These are phyloP conservation scores for Clohesyomyces aquaticus DNA, from an alignment of 495 filamentous ascomycete genomes.

Conservation along the genomic window DNA sequence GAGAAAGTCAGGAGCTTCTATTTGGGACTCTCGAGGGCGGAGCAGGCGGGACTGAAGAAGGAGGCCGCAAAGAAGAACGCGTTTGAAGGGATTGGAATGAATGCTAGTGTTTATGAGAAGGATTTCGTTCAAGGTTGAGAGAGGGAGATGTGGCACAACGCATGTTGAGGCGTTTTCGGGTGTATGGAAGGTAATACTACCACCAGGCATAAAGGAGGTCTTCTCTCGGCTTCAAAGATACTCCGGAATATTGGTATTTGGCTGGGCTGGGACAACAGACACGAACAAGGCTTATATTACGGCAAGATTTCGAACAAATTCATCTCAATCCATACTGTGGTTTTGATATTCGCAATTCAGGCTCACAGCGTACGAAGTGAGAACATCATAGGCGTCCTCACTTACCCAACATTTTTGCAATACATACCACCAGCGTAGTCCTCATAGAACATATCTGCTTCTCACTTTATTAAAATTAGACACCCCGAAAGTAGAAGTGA, in stretches of 20 bases:
- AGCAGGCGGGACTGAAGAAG: slow-evolving; percentile 28
- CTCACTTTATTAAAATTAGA: too few species aligned
- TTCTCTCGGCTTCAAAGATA: neutral
- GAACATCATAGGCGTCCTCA: too few species aligned
- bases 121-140: neutral
- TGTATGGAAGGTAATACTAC: too few species aligned
- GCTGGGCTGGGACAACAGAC: neutral
- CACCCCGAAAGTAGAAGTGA: too few species aligned
- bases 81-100: slow-evolving; percentile 15
- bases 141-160: too few species aligned
- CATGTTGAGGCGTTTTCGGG: too few species aligned
- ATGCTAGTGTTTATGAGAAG: slow-evolving; percentile 4
- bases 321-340: neutral
- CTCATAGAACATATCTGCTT: too few species aligned
- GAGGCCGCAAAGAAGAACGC: slow-evolving; percentile 26
- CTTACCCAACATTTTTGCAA: too few species aligned
- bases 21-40: slow-evolving; percentile 67
- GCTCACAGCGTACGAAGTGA: too few species aligned
- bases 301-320: neutral
- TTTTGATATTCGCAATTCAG: neutral
- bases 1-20: slow-evolving; percentile 86
- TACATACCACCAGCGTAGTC: too few species aligned
- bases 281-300: neutral
- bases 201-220: too few species aligned
- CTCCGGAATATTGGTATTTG: neutral